These are phyloP conservation scores for Pythium insidiosum DNA, from an alignment of 352 stramenopile species.

Conservation along the genomic window DNA sequence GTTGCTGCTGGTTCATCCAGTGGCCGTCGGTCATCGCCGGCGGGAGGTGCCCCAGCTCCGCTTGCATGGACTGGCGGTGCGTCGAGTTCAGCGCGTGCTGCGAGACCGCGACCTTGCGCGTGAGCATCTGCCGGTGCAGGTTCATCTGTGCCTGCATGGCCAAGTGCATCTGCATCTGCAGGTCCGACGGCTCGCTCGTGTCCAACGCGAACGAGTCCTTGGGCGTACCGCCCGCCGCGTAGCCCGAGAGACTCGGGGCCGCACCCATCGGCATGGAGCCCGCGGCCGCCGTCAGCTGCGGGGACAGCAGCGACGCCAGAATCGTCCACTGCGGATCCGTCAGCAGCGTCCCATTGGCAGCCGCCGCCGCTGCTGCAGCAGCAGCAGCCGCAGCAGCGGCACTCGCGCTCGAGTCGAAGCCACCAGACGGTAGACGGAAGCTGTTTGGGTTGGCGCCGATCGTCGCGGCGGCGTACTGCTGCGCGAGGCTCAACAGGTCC, in stretches of 20 bases:
- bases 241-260: too few species aligned
- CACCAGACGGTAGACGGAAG: constrained; percentile 1
- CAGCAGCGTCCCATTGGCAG: constrained; percentile 16
- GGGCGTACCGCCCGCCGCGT: too few species aligned
- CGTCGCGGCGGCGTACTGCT: constrained; percentile 11
- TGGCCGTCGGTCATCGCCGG: constrained; percentile 11
- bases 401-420: constrained; percentile 4
- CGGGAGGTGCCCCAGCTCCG: constrained; percentile 1
- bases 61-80: constrained; percentile 6
- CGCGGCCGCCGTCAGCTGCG: constrained; percentile 26
- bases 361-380: constrained; percentile 9
- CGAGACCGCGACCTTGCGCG: constrained; percentile 72
- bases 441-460: too few species aligned
- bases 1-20: constrained; percentile 12
- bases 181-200: constrained; percentile 30
- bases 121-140: constrained; percentile 76
- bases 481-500: constrained; percentile 4
- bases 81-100: constrained; percentile 33
- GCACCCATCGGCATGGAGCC: constrained; percentile 9
- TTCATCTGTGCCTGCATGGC: constrained; percentile 84
- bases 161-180: constrained; percentile 76
- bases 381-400: constrained; percentile 2
- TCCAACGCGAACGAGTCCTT: constrained; percentile 49
- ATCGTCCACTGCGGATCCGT: constrained; percentile 73
- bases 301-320: constrained; percentile 68